Evolutionary conservation across 371 early-diverging fungal species (phyloP).

Genomic region (Amoeboaphelidium protococcarum): DNA sequence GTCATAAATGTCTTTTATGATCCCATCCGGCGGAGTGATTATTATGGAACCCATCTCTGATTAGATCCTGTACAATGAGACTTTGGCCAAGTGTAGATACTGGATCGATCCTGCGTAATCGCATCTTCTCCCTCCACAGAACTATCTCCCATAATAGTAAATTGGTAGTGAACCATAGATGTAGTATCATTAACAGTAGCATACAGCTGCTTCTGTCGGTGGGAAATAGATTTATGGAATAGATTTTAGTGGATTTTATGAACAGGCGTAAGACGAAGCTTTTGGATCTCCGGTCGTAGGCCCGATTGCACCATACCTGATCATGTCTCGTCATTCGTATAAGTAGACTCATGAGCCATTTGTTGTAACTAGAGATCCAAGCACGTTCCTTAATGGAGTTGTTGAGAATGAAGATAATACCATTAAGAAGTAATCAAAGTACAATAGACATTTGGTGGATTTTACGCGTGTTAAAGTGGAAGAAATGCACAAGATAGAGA

Average conservation of each 20-base stretch:
- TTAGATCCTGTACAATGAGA: background rate
- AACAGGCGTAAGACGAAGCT: constrained; percentile 23
- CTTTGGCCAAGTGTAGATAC: background rate
- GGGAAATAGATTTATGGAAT: constrained; percentile 69
- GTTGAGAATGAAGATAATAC: too few species aligned
- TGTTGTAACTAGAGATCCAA: constrained; percentile 47
- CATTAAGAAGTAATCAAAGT: too few species aligned
- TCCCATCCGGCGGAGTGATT: constrained; percentile 67
- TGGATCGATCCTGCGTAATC: background rate
- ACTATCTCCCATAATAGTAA: too few species aligned
- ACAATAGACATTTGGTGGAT: too few species aligned
- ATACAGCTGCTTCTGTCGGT: constrained; percentile 14
- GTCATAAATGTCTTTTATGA: constrained; percentile 69
- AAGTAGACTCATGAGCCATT: constrained; percentile 13
- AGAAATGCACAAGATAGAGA: constrained; percentile 46
- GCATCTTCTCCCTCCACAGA: too few species aligned
- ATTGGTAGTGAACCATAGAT: too few species aligned
- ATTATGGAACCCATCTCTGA: constrained; percentile 40
- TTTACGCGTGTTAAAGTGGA: constrained; percentile 47
- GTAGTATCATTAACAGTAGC: too few species aligned
- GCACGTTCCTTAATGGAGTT: constrained; percentile 26
- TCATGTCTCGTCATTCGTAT: background rate
- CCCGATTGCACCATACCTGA: constrained; percentile 5
- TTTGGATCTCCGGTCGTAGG: constrained; percentile 65
- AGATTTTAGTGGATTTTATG: constrained; percentile 53